Conservation (phyloP, 2,329 filamentous ascomycete genomes). For the Alternaria consortialis region DNA sequence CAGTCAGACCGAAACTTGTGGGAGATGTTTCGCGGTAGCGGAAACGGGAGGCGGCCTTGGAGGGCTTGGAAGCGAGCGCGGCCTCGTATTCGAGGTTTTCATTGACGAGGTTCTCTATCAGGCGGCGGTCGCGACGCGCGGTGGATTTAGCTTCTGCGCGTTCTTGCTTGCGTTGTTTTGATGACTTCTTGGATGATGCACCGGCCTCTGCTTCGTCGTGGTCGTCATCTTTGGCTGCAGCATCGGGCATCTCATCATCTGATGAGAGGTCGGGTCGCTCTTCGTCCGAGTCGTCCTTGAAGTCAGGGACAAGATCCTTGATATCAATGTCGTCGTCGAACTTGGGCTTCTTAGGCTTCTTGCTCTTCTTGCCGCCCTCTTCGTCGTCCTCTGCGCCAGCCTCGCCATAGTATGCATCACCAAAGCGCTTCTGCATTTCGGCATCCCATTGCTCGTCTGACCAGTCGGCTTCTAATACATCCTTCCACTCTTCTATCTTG, state of each 20-base stretch:
- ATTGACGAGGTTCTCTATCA: conserved; percentile 87
- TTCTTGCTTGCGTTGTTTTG: conserved; percentile 59
- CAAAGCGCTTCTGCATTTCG: conserved; percentile 89
- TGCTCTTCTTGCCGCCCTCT: conserved; percentile 50
- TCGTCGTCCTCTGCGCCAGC: conserved; percentile 59
- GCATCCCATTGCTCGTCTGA: conserved; percentile 89
- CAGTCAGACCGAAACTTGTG: conserved; percentile 85
- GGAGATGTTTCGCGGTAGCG: conserved; percentile 95
- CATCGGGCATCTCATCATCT: conserved; percentile 54
- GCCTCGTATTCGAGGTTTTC: conserved; percentile 78
- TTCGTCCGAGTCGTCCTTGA: conserved; percentile 76
- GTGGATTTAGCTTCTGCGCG: conserved; percentile 70
- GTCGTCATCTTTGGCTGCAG: conserved; percentile 53
- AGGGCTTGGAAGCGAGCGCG: conserved; percentile 61
- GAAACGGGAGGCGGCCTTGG: conserved; percentile 68
- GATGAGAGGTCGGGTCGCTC: conserved; percentile 75
- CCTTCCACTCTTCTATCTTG: conserved; percentile 81
- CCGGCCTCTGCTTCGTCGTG: conserved; percentile 46
- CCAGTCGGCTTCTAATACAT: conserved; percentile 86
- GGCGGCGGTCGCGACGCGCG: conserved; percentile 80
- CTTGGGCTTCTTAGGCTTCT: conserved; percentile 79
- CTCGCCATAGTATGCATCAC: conserved; percentile 87
- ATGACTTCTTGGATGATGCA: conserved; percentile 47
- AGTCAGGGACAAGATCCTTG: conserved; percentile 87
- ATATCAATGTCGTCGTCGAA: conserved; percentile 99